phyloP scores from a whole-genome alignment of 305 asterid species.

The Rubia occidens region DNA sequence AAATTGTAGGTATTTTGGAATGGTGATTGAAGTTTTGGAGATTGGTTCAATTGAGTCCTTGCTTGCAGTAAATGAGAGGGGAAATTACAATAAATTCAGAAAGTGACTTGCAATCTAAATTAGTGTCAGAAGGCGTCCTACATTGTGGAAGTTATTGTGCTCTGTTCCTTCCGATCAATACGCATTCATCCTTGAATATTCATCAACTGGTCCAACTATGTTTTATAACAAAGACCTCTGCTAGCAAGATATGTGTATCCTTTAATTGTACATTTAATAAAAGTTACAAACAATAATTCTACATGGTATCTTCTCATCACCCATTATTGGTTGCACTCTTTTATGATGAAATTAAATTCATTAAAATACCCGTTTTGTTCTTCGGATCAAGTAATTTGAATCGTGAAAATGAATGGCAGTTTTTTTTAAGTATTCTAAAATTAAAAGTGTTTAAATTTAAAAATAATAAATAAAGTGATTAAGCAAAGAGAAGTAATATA shows the following conservation, averaged over 20 bases:
- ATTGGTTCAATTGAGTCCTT: background rate
- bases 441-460: too few relatives aligned
- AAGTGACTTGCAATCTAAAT: background rate
- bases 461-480: too few relatives aligned
- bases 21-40: too few relatives aligned
- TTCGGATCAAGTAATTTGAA: too few relatives aligned
- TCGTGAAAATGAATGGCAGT: too few relatives aligned
- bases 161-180: background rate
- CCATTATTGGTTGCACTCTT: too few relatives aligned
- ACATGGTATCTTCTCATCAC: too few relatives aligned
- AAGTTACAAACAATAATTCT: background rate
- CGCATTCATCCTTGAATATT: background rate
- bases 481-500: too few relatives aligned
- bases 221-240: background rate
- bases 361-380: too few relatives aligned
- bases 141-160: background rate
- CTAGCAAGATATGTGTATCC: background rate
- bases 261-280: background rate
- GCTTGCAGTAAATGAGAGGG: background rate
- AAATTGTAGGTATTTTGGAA: background rate
- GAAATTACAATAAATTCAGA: background rate
- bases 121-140: constrained; percentile 2
- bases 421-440: too few relatives aligned
- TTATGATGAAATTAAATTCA: too few relatives aligned
- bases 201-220: background rate